phyloP scores from a whole-genome alignment of 75 land plant genomes.

The Ceratopteris richardii region DNA sequence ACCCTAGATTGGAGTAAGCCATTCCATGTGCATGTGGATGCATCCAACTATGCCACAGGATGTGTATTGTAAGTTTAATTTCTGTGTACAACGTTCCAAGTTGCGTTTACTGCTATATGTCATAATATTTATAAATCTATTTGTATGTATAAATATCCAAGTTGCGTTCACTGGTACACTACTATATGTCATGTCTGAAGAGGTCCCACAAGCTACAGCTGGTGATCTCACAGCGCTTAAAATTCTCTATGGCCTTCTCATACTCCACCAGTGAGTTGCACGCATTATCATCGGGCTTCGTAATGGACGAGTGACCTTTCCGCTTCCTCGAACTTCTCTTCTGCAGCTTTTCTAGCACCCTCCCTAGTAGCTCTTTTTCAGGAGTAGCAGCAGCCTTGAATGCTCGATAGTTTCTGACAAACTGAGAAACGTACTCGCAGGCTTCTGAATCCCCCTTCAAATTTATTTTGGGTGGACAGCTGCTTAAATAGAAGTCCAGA shows the following conservation, averaged over 20 bases:
- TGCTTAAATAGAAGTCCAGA: conserved; percentile 8
- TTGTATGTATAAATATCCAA: too few relatives aligned
- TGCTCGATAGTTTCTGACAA: conserved; percentile 13
- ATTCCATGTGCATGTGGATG: too few relatives aligned
- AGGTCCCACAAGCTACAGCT: conserved; percentile 12
- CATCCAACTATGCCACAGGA: too few relatives aligned
- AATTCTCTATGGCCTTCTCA: conserved; percentile 16
- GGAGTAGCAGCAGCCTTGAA: not conserved
- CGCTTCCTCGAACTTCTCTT: conserved; percentile 10
- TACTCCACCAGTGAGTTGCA: conserved; percentile 12
- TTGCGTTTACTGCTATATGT: too few relatives aligned
- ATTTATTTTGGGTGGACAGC: conserved; percentile 11
- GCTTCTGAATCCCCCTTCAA: conserved; percentile 10
- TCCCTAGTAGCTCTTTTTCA: conserved; percentile 9
- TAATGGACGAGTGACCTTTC: not conserved
- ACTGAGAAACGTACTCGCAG: conserved; percentile 2
- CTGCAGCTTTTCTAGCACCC: conserved; percentile 4
- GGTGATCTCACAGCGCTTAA: conserved; percentile 12
- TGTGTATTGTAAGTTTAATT: too few relatives aligned
- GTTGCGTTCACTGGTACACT: too few relatives aligned
- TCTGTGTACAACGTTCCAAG: too few relatives aligned
- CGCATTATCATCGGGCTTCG: not conserved
- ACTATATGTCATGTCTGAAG: conserved; percentile 6
- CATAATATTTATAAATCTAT: too few relatives aligned
- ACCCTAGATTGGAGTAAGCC: too few relatives aligned